These are phyloP conservation scores for Persicaria maculosa DNA, from an alignment of 148 eudicot genomes.

Conservation along the genomic window DNA sequence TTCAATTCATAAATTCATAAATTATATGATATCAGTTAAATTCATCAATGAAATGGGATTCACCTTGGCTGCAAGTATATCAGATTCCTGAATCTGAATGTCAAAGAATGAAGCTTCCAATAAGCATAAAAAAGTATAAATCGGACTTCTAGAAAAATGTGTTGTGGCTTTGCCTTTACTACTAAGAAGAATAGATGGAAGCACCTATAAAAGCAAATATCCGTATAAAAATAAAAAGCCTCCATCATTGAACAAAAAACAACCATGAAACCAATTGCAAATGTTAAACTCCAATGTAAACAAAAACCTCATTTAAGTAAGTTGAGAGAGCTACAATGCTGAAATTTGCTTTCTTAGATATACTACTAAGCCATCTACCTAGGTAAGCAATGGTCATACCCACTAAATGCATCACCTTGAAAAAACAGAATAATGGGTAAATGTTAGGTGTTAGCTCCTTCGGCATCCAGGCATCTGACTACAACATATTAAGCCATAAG, in stretches of 20 bases:
- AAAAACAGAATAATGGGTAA: constrained; percentile 13
- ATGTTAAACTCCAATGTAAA: neutral
- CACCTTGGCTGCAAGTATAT: too few species aligned
- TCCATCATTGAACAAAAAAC: constrained; percentile 5
- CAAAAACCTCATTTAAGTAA: too few species aligned
- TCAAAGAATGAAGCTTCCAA: too few species aligned
- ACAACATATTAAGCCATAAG: neutral
- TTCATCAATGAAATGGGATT: too few species aligned
- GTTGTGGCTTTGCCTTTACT: constrained; percentile 99
- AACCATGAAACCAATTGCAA: neutral
- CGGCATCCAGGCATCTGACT: constrained; percentile 9
- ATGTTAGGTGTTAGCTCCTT: neutral
- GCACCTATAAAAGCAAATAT: constrained; percentile 40
- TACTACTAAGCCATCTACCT: constrained; percentile 69
- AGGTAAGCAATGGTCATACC: constrained; percentile 52
- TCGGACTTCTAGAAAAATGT: too few species aligned
- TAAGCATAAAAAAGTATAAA: too few species aligned
- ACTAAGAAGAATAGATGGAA: constrained; percentile 76
- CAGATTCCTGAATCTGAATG: too few species aligned
- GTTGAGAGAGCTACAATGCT: constrained; percentile 75
- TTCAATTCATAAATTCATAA: too few species aligned
- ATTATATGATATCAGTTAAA: too few species aligned
- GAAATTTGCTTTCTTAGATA: constrained; percentile 67
- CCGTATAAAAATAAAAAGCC: neutral
- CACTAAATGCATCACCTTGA: constrained; percentile 72